Evolutionary conservation across 2,329 filamentous ascomycete genomes (phyloP), one percentile per base, ranked within the genome.

Genomic region (Zasmidium cellare): DNA sequence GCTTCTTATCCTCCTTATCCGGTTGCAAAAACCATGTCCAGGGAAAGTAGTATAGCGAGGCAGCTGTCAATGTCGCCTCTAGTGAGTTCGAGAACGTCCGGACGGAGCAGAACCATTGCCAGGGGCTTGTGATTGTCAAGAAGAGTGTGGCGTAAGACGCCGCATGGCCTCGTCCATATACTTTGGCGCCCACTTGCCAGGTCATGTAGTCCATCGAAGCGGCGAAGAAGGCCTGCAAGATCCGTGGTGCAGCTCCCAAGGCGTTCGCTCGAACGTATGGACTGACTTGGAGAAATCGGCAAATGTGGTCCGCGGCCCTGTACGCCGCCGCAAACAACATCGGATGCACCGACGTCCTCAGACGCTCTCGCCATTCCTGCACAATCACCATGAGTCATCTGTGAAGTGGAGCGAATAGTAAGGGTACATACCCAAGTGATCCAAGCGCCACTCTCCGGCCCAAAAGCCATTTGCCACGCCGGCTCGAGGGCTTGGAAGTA

Each of bases 61-160:
- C 81, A 58, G 89, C 80, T 3, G 93, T 97, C 65, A 99, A 77
- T 0, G 89, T 90, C n/a, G 89, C 91, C 79, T 99, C 94, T 3
- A 97, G 79, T 53, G 88, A 94, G 76, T 99, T 99, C 55, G 93
- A 97, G 70, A 99, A 88, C 0, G 94, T 96, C 48, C 94, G 84
- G 0, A 92, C 93, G 1, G 92, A 94, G 76, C 89, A 94, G 75
- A 94, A 97, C 90, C 91, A 97, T 73, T 97, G 91, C 92, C 94
- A 99, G 6, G 94, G 91, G 74, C 87, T 96, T 68, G 87, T 78
- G 46, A 89, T 74, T 2, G 86, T 87, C 75, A 94, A 82, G 58
- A 83, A 81, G 47, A 96, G 79, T 66, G 89, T 84, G 63, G 87
- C 85, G 79, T 84, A 87, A 47, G 90, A 82, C 47, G 83, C 80